A percentile compares a stretch with the other conserved stretches of the same genome.
phyloP scores from a whole-genome alignment of 257 asterid species.

The Solanum etuberosum region DNA sequence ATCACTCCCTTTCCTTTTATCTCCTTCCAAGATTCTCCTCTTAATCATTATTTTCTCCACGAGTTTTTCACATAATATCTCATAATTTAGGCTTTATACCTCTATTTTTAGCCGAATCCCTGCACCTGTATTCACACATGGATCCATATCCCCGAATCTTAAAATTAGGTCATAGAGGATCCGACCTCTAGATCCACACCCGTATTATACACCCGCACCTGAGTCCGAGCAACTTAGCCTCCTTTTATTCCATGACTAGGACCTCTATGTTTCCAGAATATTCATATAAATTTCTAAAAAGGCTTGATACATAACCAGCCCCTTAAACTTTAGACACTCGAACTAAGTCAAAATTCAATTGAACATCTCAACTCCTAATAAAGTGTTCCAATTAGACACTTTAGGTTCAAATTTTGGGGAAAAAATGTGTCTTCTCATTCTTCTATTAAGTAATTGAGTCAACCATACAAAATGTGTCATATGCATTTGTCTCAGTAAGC shows the following conservation, averaged over 20 bases:
- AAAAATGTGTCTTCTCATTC: not conserved
- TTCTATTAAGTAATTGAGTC: not conserved
- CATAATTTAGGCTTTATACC: not conserved
- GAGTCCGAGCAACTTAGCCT: not conserved
- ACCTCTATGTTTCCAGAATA: not conserved
- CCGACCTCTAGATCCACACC: not conserved
- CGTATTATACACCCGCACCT: not conserved
- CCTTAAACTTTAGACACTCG: not conserved
- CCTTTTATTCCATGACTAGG: not conserved
- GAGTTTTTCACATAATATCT: not conserved
- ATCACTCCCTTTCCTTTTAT: not conserved
- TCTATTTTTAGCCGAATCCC: not conserved
- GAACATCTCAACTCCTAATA: not conserved
- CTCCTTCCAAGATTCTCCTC: not conserved
- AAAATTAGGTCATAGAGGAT: not conserved
- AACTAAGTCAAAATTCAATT: not conserved
- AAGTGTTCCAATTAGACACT: not conserved
- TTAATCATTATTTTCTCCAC: not conserved
- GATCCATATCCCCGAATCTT: not conserved
- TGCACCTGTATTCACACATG: not conserved
- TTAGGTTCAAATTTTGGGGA: not conserved
- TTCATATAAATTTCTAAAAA: not conserved
- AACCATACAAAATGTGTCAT: not conserved
- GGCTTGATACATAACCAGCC: not conserved
- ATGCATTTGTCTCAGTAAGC: not conserved